phyloP scores from a whole-genome alignment of 768 basidiomycete species.

The Termitomyces titanicus region DNA sequence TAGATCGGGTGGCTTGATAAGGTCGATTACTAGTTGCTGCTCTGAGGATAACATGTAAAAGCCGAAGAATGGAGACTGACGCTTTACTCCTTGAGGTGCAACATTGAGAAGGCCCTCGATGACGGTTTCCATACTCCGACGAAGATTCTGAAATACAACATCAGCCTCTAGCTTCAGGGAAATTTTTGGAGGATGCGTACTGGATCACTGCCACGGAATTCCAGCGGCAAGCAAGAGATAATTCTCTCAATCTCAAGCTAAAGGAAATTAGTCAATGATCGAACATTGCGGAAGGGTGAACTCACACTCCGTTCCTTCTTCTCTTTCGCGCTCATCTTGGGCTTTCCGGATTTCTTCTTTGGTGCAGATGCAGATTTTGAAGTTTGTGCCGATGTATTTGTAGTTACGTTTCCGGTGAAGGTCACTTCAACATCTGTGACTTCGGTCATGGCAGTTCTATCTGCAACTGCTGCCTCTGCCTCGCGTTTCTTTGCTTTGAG shows the following conservation, averaged over 20 bases:
- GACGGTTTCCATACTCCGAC: conserved; percentile 76
- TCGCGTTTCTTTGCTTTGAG: conserved; percentile 37
- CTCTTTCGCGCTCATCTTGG: conserved; percentile 72
- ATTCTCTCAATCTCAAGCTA: conserved; percentile 67
- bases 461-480: conserved; percentile 26
- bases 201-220: conserved; percentile 87
- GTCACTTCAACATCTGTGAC: conserved; percentile 38
- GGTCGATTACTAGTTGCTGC: conserved; percentile 56
- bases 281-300: neutral
- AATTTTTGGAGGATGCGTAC: conserved; percentile 36
- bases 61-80: conserved; percentile 32
- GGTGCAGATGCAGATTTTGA: conserved; percentile 31
- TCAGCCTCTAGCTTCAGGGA: neutral
- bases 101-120: conserved; percentile 74
- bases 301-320: conserved; percentile 78
- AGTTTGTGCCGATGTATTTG: conserved; percentile 30
- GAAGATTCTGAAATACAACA: conserved; percentile 48
- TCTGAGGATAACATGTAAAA: neutral
- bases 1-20: conserved; percentile 76
- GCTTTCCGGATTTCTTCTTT: conserved; percentile 60
- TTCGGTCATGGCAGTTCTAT: conserved; percentile 40
- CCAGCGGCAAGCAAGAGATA: conserved; percentile 75
- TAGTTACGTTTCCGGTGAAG: conserved; percentile 34
- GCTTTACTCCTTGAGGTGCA: conserved; percentile 54
- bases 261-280: neutral